phyloP scores from a whole-genome alignment of 2,329 filamentous ascomycete genomes.

The Fusarium albosuccineum region DNA sequence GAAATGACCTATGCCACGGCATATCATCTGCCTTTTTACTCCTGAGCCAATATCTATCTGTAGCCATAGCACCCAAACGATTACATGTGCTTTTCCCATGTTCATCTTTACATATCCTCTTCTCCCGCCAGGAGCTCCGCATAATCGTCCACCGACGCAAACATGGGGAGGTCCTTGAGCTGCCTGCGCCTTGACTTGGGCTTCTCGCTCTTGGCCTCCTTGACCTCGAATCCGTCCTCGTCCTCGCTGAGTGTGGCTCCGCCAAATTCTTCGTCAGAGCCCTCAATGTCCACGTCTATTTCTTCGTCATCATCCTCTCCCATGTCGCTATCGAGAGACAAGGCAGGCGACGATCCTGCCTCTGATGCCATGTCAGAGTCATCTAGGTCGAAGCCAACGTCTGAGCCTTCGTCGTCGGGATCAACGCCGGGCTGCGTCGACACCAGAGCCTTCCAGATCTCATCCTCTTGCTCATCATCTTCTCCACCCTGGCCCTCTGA shows the following conservation, averaged over 20 bases:
- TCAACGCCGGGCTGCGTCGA: conserved; percentile 78
- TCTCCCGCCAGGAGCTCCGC: conserved; percentile 84
- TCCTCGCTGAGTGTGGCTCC: conserved; percentile 57
- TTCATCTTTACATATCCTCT: conserved; percentile 60
- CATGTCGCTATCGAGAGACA: conserved; percentile 59
- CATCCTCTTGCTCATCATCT: conserved; percentile 76
- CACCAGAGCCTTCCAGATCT: conserved; percentile 93
- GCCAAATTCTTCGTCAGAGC: conserved; percentile 59
- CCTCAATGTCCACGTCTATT: conserved; percentile 55
- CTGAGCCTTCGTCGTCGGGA: conserved; percentile 62
- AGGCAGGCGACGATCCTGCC: conserved; percentile 55
- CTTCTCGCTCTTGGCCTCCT: conserved; percentile 69
- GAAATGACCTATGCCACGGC: conserved; percentile 17
- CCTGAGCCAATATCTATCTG: conserved; percentile 32
- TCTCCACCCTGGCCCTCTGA: conserved; percentile 55
- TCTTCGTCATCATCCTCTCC: conserved; percentile 61
- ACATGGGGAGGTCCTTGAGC: conserved; percentile 89
- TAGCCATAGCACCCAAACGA: conserved; percentile 32
- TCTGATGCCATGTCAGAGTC: conserved; percentile 64
- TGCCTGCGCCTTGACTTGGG: conserved; percentile 77
- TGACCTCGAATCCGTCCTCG: conserved; percentile 66
- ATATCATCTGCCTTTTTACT: conserved; percentile 34
- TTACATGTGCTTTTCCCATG: conserved; percentile 23
- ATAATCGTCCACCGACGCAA: conserved; percentile 95
- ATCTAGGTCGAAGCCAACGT: conserved; percentile 64